Evolutionary conservation across 352 stramenopile species (phyloP).

Genomic region (Phytopythium chamaehyphon): DNA sequence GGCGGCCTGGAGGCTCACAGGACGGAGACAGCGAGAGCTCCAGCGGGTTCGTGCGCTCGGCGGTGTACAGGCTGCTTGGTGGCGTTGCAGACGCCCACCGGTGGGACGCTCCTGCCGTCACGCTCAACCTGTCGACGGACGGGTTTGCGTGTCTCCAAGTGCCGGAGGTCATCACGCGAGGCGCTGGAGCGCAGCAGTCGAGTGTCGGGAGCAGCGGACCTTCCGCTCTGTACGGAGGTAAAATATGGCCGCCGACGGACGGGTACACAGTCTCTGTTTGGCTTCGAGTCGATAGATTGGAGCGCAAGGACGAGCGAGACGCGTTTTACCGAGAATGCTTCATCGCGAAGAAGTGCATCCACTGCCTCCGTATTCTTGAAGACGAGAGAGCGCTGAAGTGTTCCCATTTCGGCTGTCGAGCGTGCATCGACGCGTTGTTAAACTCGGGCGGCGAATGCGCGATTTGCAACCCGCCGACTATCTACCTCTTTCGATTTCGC

Average conservation of each 20-base stretch:
- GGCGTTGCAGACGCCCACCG: background rate
- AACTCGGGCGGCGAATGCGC: conserved; percentile 59
- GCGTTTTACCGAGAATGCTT: conserved; percentile 56
- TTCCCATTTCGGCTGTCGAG: conserved; percentile 53
- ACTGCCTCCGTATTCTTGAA: conserved; percentile 38
- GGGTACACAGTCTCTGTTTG: conserved; percentile 62
- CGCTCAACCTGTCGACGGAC: conserved; percentile 48
- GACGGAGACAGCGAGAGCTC: conserved; percentile 2
- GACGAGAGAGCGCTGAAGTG: conserved; percentile 66
- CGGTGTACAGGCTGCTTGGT: background rate
- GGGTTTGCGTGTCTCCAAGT: conserved; percentile 70
- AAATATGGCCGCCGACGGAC: conserved; percentile 58
- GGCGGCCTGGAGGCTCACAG: conserved; percentile 4
- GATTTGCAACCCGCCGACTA: conserved; percentile 68
- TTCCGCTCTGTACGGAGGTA: conserved; percentile 30
- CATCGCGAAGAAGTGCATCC: conserved; percentile 51
- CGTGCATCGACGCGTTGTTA: conserved; percentile 49
- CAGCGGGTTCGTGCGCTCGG: background rate
- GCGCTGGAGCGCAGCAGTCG: conserved; percentile 3
- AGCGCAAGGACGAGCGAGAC: conserved; percentile 61
- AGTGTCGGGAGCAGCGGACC: conserved; percentile 12
- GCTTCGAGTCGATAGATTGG: conserved; percentile 55
- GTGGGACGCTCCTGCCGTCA: conserved; percentile 18
- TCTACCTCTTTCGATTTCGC: conserved; percentile 69
- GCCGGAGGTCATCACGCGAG: conserved; percentile 42